Evolutionary conservation across 2,329 filamentous ascomycete genomes (phyloP), one percentile per base, ranked within the genome.

Genomic region (Trichoderma oligosporum): DNA sequence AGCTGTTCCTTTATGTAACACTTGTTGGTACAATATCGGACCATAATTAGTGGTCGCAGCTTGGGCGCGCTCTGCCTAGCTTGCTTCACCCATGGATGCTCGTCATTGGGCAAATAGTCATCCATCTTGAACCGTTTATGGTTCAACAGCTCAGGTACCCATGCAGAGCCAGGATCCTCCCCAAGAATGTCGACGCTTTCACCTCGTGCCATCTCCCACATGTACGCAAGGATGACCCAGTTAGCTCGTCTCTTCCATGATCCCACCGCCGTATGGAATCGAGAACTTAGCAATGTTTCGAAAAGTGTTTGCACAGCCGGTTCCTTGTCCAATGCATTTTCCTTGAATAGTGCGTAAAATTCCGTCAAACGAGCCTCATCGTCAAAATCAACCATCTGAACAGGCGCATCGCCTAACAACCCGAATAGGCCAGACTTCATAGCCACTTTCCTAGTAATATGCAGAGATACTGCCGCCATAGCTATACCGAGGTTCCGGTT

Each of bases 1-100:
- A 27, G 3, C 20, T n/a, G 35, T 2, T 31, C 36, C 24, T 20
- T 20, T 20, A 39, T 31, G 24, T 42, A 41, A 29, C 48, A 53
- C 22, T 42, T 27, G 48, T 16, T 27, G 14, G 35, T 42, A 31
- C 48, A 53, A 53, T 42, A 53, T 53, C 48, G 35, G 35, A 53
- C 36, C 36, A 53, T n/a, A 24, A 53, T 42, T 31, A 41, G 22
- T 18, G 48, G 48, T 9, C 48, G 35, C 31, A 53, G 36, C 14
- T 14, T 53, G 25, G 48, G 48, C 36, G 36, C n/a, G 7, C n/a
- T 36, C 11, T 31, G 20, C 36, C n/a, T 41, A n/a, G 48, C 48
- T 31, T 53, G 48, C 24, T 53, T 53, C 36, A 53, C 48, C 48
- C 48, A 53, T 5, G 48, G 48, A 31, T 53, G 36, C 9, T 53